A percentile compares a stretch with the other conserved stretches of the same genome.
Evolutionary conservation across 768 basidiomycete genomes (phyloP).

Genomic region (Cystofilobasidium ferigula): DNA sequence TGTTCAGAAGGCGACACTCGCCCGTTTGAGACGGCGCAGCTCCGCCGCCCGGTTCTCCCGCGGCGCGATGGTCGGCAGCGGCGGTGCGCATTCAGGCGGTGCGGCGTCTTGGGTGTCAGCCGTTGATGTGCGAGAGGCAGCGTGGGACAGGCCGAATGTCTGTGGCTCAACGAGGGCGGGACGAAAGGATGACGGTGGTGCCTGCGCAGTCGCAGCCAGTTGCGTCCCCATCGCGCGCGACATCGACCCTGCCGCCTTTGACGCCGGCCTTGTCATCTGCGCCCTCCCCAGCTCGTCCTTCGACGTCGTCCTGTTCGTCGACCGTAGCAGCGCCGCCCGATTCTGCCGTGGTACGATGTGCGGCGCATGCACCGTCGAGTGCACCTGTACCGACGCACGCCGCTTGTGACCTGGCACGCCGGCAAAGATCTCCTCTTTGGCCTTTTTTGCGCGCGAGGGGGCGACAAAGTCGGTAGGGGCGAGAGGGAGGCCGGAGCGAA

Average conservation of each 20-base stretch:
- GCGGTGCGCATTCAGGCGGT: neutral
- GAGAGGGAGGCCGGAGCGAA: neutral
- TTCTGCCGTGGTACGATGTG: neutral
- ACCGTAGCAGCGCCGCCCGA: neutral
- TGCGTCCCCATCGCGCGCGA: too few species aligned
- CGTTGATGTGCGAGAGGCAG: too few species aligned
- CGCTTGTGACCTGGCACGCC: neutral
- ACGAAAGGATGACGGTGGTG: too few species aligned
- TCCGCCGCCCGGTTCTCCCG: slow-evolving; percentile 2
- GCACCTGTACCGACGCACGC: neutral
- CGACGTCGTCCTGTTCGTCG: neutral
- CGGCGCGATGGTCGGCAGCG: neutral
- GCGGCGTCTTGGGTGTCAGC: too few species aligned
- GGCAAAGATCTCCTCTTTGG: neutral
- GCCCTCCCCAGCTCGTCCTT: neutral
- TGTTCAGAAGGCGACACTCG: neutral
- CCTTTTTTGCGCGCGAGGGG: neutral
- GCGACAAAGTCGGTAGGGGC: neutral
- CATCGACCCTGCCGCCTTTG: too few species aligned
- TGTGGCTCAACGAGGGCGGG: too few species aligned
- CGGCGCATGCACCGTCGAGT: neutral
- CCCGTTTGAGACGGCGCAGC: neutral
- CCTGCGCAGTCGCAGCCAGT: too few species aligned
- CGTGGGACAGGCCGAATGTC: too few species aligned
- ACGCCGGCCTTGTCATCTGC: too few species aligned